Base-by-base conservation (phyloP, 148 eudicot genomes). In the Bassia scoparia region DNA sequence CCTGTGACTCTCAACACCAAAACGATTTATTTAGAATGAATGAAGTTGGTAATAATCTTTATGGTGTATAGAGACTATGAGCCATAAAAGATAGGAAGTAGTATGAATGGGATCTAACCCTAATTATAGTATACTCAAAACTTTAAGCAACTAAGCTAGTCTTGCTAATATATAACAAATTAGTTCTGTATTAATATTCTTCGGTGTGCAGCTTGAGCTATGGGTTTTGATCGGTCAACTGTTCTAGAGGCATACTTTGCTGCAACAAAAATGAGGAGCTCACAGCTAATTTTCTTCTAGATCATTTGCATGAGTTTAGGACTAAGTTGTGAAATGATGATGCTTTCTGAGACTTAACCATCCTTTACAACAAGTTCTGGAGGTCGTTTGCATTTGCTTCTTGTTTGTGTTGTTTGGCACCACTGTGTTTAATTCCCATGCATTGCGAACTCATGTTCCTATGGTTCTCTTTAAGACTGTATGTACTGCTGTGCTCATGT, bases 201-300 rank as follows among this genome's bases (percentile, higher is more conserved):
- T 58, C 29, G 41, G 37, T 79, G 71, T 71, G 64, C 83, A 89
- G 95, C 91, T 89, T 52, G 95, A 84, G 87, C 87, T 16, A 86
- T 89, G 95, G 95, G 95, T 31, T 89, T 89, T 41, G 88, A 87
- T 54, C 81, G 88, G 69, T 89, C 79, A 5, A 61, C 87, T 23
- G 91, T 87, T 23, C 33, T 89, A 72, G 82, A 89, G 76, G 88
- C 82, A 29, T 89, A 81, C 75, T 87, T 89, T 73, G 95, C 95
- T 89, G 95, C 85, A 87, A 86, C 83, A 89, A 87, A 71, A 85
- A 87, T 33, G 95, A 89, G 81, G 87, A 81, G 80, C 81, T 89
- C 71, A 86, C 95, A 49, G 91, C 95, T 21, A 89, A 89, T 71
- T 89, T 86, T 78, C 91, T 89, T 61, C 77, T 89, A 31, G 95